Conservation (phyloP, 306 rosid species). For the Casuarina cunninghamiana region DNA sequence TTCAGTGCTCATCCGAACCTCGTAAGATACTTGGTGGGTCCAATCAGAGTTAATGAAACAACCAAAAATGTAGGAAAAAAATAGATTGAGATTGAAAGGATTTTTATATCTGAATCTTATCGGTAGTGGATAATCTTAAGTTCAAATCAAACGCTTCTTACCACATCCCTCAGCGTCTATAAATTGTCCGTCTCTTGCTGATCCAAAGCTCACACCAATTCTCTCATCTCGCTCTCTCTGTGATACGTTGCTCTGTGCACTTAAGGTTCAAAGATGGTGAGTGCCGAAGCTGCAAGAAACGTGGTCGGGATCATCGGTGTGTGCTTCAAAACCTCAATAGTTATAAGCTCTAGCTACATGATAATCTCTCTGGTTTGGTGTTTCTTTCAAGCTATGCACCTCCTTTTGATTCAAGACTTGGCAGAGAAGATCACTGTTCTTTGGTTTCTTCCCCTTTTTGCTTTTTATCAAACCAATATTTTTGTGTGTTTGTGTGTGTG, state of each 20-base stretch:
- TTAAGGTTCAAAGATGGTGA: conserved; percentile 40
- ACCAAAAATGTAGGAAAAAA: too few species aligned
- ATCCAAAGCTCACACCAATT: neutral
- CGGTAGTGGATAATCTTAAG: neutral
- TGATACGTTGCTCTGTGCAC: neutral
- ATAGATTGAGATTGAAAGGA: too few species aligned
- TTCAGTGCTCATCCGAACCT: too few species aligned
- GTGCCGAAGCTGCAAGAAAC: conserved; percentile 30
- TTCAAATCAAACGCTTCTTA: neutral
- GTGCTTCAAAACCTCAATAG: neutral
- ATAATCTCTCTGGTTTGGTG: neutral
- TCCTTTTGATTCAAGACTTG: too few species aligned
- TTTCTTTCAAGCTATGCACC: neutral
- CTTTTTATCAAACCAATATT: too few species aligned
- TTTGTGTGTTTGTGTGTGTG: too few species aligned
- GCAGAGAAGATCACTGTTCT: too few species aligned
- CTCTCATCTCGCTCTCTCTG: conserved; percentile 7
- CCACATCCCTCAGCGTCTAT: too few species aligned
- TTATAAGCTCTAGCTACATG: neutral
- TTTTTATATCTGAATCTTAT: neutral
- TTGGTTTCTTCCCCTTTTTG: too few species aligned
- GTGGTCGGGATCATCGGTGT: conserved; percentile 60
- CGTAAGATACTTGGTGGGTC: too few species aligned
- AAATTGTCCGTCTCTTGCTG: neutral
- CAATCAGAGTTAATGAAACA: too few species aligned